A percentile compares a stretch with the other conserved stretches of the same genome.
Conservation (phyloP, 1,284 basidiomycete genomes). For the Ganoderma boninense region DNA sequence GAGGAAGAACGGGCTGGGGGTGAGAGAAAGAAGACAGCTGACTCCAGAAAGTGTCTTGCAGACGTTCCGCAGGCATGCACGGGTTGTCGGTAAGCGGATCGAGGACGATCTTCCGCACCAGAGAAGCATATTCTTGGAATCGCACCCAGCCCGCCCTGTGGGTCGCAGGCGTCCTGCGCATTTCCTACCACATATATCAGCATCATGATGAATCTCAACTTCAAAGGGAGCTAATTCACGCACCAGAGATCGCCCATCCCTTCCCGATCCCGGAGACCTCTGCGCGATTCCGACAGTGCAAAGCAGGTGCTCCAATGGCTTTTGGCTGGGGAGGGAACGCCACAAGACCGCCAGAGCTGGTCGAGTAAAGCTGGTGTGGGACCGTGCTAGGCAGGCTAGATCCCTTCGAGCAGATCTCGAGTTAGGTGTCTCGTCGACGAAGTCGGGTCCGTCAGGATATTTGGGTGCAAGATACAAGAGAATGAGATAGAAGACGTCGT, state of each 20-base stretch:
- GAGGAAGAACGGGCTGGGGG: not conserved
- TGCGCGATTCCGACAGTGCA: not conserved
- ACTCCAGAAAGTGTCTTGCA: not conserved
- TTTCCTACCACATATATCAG: not conserved
- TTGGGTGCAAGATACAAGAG: not conserved
- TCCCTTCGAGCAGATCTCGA: not conserved
- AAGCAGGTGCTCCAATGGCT: not conserved
- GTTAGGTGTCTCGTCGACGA: not conserved
- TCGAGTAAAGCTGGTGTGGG: not conserved
- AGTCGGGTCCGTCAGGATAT: not conserved
- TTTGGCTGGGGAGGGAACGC: not conserved
- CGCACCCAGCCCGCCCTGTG: not conserved
- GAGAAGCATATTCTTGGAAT: not conserved
- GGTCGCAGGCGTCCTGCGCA: not conserved
- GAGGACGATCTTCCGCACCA: not conserved
- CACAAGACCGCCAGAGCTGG: not conserved
- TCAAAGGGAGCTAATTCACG: not conserved
- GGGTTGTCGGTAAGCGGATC: not conserved
- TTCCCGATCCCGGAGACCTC: not conserved
- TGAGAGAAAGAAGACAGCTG: not conserved
- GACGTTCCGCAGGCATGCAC: not conserved
- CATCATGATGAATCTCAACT: not conserved
- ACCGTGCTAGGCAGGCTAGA: not conserved
- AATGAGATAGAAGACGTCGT: not conserved
- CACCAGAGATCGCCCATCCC: not conserved